These are phyloP conservation scores for Hygrocybe coccinea DNA, from an alignment of 768 basidiomycete genomes.

Conservation along the genomic window DNA sequence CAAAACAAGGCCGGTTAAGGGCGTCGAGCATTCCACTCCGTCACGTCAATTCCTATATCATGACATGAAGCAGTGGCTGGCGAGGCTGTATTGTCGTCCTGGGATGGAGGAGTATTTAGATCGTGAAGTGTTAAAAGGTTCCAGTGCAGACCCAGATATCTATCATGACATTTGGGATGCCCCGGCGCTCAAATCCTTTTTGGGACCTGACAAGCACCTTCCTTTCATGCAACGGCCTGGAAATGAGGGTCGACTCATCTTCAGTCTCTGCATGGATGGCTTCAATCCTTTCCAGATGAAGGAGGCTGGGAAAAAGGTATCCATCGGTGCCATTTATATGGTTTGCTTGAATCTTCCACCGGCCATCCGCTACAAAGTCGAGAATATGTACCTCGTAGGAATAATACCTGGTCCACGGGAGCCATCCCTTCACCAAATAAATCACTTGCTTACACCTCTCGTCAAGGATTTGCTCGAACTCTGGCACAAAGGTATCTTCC, in stretches of 20 bases:
- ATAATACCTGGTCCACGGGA: conserved; percentile 35
- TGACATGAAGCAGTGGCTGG: neutral
- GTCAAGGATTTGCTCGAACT: conserved; percentile 24
- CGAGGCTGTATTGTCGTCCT: neutral
- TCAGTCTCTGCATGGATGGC: conserved; percentile 31
- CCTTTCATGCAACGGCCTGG: neutral
- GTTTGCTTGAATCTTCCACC: conserved; percentile 35
- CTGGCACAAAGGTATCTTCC: conserved; percentile 31
- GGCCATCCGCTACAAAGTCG: conserved; percentile 21
- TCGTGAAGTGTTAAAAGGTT: neutral
- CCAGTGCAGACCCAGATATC: neutral
- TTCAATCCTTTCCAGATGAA: conserved; percentile 33
- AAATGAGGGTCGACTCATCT: conserved; percentile 24
- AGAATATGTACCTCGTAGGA: conserved; percentile 34
- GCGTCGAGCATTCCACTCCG: too few relatives aligned
- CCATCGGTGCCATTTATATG: conserved; percentile 29
- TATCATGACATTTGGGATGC: neutral
- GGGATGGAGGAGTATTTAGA: neutral
- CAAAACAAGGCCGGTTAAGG: neutral
- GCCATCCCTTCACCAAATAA: conserved; percentile 22
- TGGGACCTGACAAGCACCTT: neutral
- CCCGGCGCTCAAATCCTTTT: neutral
- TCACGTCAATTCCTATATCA: neutral
- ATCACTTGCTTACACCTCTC: conserved; percentile 24
- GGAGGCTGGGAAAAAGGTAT: conserved; percentile 23